Evolutionary conservation across 179 eudicot species (phyloP), one percentile per base, ranked within the genome.

Genomic region (Amaranthus tricolor): DNA sequence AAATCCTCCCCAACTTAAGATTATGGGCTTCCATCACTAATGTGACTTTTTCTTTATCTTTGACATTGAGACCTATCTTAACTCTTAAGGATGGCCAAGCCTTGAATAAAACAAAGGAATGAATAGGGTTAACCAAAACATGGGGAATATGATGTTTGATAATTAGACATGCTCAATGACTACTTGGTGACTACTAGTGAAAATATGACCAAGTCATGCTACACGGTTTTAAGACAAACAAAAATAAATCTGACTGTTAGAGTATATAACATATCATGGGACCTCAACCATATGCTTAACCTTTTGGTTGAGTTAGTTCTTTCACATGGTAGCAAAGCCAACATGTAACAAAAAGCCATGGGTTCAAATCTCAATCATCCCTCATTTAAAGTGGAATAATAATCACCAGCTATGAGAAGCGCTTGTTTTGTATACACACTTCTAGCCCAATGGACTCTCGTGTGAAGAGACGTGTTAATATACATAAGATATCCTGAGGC

Each of bases 1-100:
- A 5, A 47, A 31, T 48, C 45, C 11, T 8, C 1, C 51, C 21
- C 53, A 47, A 48, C 53, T 45, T 47, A 11, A 10, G 15, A 47
- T 66, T 66, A 48, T 19, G 54, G 16, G 12, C 7, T 66, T 47
- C 54, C 55, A 48, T 47, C 40, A 48, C 47, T 7, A 52, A 24
- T 68, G 72, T 31, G 72, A 53, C 72, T 16, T 69, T 69, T 69
- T 53, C 49, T 21, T 51, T 7, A 53, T 68, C 66, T 76, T 71
- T 56, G 45, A 40, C 7, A 47, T 50, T 55, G 19, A 71, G 50
- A 43, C 31, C 40, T 31, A 31, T 31, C 40, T 31, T 31, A 31
- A 71, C 63, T 44, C 16, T 15, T 9, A 11, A 24, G 40, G 47
- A 62, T 76, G 53, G 68, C 52, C 70, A 64, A 64, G 53, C 43